Conservation (phyloP, 2,329 filamentous ascomycete genomes). For the Aspergillus fischeri region DNA sequence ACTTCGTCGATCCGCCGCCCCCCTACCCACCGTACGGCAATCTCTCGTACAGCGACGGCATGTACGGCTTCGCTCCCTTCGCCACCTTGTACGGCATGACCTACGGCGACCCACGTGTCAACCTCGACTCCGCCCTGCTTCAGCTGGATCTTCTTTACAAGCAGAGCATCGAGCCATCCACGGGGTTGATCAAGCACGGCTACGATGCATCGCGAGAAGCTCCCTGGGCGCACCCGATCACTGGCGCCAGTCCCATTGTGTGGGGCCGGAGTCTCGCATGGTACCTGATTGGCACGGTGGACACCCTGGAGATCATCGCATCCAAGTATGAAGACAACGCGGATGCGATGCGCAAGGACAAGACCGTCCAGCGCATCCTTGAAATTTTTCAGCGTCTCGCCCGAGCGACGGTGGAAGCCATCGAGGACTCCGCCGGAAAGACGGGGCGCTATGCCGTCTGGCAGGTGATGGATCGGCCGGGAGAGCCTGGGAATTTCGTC, state of each 20-base stretch:
- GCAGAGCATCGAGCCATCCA: not conserved
- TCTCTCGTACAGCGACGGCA: not conserved
- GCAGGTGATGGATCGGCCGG: not conserved
- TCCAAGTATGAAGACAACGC: not conserved
- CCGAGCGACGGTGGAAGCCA: not conserved
- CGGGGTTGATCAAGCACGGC: not conserved
- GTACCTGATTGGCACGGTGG: not conserved
- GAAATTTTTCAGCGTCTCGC: not conserved
- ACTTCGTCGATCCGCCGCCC: not conserved
- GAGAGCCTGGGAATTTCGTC: not conserved
- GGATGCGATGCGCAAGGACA: not conserved
- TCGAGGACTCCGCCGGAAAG: not conserved
- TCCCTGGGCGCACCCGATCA: not conserved
- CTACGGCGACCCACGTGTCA: not conserved
- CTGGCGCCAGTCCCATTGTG: not conserved
- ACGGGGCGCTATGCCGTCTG: not conserved
- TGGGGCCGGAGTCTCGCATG: not conserved
- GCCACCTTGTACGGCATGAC: not conserved
- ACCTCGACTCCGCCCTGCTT: not conserved
- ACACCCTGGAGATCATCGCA: not conserved
- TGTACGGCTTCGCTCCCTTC: constrained; percentile 1
- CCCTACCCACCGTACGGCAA: not conserved
- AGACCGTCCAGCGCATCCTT: not conserved
- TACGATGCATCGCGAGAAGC: not conserved
- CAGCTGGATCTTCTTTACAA: not conserved